A percentile compares a stretch with the other conserved stretches of the same genome.
Conservation (phyloP, 495 filamentous ascomycete species). For the Daldinia caldariorum region DNA sequence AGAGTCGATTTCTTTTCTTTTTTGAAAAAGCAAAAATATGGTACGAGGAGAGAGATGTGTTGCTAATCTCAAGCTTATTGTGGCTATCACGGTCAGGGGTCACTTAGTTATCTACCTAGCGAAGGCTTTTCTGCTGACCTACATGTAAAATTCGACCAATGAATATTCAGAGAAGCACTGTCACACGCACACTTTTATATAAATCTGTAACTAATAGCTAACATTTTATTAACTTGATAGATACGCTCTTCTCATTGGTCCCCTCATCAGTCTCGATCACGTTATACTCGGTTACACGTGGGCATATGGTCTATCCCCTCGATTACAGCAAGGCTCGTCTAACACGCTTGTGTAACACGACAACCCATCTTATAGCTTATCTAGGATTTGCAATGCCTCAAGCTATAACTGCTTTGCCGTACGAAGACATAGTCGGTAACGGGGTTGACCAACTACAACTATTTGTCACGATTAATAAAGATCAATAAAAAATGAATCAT, state of each 20-base stretch:
- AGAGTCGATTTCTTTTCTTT: neutral
- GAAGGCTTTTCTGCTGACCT: neutral
- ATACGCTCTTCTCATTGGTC: neutral
- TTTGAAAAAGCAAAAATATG: neutral
- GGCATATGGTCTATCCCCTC: neutral
- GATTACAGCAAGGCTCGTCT: neutral
- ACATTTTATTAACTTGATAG: neutral
- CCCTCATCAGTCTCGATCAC: neutral
- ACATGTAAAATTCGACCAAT: neutral
- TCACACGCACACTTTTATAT: neutral
- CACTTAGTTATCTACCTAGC: no score
- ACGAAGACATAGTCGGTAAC: neutral
- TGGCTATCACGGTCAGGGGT: neutral
- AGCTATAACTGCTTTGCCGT: neutral
- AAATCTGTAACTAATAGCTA: neutral
- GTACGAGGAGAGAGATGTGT: neutral
- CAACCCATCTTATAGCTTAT: neutral
- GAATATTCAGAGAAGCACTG: neutral
- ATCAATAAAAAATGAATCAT: neutral
- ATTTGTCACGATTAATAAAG: neutral
- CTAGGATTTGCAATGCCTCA: neutral
- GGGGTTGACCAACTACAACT: neutral
- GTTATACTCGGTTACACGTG: neutral
- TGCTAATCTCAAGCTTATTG: conserved; percentile 6
- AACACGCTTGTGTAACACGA: neutral